Evolutionary conservation across 331 rosid genomes (phyloP), one percentile per base, ranked within the genome.

Genomic region (Saraca asoca): DNA sequence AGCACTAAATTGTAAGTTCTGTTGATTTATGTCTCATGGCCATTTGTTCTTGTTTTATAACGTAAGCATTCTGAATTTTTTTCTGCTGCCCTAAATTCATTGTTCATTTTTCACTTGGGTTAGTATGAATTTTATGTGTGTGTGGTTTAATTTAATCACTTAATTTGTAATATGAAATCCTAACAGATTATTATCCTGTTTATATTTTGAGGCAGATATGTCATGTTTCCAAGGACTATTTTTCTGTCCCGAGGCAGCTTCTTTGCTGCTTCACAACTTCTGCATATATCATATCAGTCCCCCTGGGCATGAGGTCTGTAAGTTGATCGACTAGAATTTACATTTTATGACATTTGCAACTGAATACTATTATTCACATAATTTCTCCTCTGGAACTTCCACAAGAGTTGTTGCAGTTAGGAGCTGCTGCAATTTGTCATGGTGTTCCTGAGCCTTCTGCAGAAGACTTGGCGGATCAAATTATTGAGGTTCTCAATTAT

Each of bases 201-300:
- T 43, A 11, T 66, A 51, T 56, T 57, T 67, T 74, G 74, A 20
- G 66, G 72, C 90, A 91, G 97, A 88, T 71, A 64, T 87, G 85
- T 91, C 95, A 16, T 91, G 98, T 76, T 91, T 91, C 86, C 98
- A 88, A 85, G 98, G 98, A 77, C 77, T 91, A 66, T 87, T 91
- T 82, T 91, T 91, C 70, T 88, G 89, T 75, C 95, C 96, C 0
- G 98, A 91, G 81, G 98, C 90, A 0, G 90, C 95, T 80, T 91
- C 98, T 45, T 82, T 91, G 83, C 81, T 91, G 62, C 98, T 88
- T 69, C 96, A 91, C 82, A 91, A 91, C 87, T 91, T 91, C 69
- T 91, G 98, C 82, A 85, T 91, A 68, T 91, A 91, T 67, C 98
- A 91, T 70, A 87, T 91, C 65, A 88, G 92, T 74, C 96, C 98